Conservation (phyloP, 164 flowering plant species). For the Nelumbo lutea region DNA sequence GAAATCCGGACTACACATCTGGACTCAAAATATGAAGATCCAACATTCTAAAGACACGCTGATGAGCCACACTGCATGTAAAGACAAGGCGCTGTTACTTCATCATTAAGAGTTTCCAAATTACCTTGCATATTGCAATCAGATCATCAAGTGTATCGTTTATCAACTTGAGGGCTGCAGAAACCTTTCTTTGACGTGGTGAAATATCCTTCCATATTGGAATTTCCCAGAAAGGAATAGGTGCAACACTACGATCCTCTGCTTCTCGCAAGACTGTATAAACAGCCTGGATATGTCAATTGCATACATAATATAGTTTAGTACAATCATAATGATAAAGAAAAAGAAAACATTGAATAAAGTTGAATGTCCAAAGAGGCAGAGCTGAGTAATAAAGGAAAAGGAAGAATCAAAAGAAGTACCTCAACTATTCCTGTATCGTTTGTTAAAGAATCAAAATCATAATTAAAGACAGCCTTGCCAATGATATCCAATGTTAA, state of each 20-base stretch:
- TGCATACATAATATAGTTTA: background rate
- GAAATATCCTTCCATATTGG: conserved; percentile 98
- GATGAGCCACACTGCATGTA: too few species aligned
- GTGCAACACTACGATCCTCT: conserved; percentile 80
- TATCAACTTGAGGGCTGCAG: conserved; percentile 68
- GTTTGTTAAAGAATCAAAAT: conserved; percentile 87
- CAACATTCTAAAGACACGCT: too few species aligned
- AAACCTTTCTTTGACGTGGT: conserved; percentile 72
- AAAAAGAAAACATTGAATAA: background rate
- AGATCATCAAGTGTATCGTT: conserved; percentile 71
- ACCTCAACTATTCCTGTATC: conserved; percentile 97
- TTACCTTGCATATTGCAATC: conserved; percentile 90
- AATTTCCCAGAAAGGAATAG: conserved; percentile 88
- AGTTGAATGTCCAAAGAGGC: background rate
- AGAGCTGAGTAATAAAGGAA: background rate
- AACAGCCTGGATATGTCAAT: conserved; percentile 63
- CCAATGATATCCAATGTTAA: conserved; percentile 96
- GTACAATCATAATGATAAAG: background rate
- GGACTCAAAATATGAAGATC: too few species aligned
- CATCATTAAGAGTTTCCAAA: background rate
- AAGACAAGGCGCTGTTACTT: background rate
- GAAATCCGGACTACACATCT: too few species aligned
- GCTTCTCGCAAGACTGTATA: conserved; percentile 92
- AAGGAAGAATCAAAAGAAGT: conserved; percentile 7
- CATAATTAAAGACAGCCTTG: conserved; percentile 97